Evolutionary conservation across 2,329 filamentous ascomycete genomes (phyloP).

Genomic region (Boeremia lycopersici): DNA sequence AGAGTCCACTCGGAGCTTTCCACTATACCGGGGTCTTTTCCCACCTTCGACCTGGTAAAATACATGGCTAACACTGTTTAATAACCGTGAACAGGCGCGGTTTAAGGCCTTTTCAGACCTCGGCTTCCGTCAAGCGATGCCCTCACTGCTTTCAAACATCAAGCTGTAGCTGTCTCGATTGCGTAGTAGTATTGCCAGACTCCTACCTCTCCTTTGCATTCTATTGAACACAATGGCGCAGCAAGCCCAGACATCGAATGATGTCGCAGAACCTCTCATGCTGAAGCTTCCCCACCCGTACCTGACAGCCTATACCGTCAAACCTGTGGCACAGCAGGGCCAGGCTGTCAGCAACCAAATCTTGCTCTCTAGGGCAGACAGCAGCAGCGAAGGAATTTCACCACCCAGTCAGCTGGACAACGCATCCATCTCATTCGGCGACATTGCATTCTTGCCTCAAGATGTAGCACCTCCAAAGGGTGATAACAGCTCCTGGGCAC

Average conservation of each 20-base stretch:
- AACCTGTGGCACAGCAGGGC: constrained; percentile 27
- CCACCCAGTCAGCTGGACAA: constrained; percentile 38
- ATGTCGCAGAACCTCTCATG: constrained; percentile 30
- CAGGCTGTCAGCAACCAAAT: constrained; percentile 32
- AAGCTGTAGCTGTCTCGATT: constrained; percentile 10
- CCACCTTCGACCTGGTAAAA: constrained; percentile 19
- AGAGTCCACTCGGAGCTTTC: constrained; percentile 27
- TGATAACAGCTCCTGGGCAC: constrained; percentile 52
- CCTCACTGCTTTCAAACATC: constrained; percentile 15
- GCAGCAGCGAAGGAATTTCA: constrained; percentile 26
- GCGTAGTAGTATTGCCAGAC: constrained; percentile 10
- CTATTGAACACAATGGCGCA: constrained; percentile 26
- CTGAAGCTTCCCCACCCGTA: constrained; percentile 48
- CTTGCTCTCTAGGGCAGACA: constrained; percentile 23
- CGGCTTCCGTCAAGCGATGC: constrained; percentile 20
- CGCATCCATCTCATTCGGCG: constrained; percentile 37
- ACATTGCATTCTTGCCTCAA: constrained; percentile 32
- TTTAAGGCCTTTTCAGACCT: constrained; percentile 28
- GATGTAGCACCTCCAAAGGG: constrained; percentile 33
- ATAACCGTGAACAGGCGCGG: constrained; percentile 18
- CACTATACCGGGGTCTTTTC: constrained; percentile 4
- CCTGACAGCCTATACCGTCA: constrained; percentile 43
- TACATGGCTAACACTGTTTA: constrained; percentile 35
- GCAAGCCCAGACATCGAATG: constrained; percentile 19
- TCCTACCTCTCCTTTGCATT: constrained; percentile 1